phyloP scores from a whole-genome alignment of 306 rosid genomes.

The Lotus japonicus region DNA sequence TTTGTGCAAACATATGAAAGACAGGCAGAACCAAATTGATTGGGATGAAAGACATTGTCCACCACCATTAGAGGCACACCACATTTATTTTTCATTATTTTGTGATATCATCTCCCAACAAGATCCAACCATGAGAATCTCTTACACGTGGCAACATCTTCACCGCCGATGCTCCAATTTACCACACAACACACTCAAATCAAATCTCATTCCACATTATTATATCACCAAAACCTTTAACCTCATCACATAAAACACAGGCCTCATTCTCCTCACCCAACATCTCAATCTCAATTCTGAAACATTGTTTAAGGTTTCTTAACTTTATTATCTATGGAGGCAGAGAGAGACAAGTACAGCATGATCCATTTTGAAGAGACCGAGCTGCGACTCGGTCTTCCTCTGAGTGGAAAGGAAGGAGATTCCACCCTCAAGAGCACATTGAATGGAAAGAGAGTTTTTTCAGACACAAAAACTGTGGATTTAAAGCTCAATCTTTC shows the following conservation, averaged over 20 bases:
- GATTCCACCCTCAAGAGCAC: not conserved
- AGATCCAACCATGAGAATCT: conserved; percentile 18
- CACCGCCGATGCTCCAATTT: not conserved
- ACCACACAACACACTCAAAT: not conserved
- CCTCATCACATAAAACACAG: not conserved
- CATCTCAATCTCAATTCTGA: not conserved
- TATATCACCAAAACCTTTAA: conserved; percentile 3
- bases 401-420: conserved; percentile 31
- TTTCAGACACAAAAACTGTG: conserved; percentile 38
- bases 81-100: conserved; percentile 23
- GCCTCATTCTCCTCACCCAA: not conserved
- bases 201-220: not conserved
- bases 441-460: conserved; percentile 47
- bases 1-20: not conserved
- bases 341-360: conserved; percentile 17
- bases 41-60: conserved; percentile 3
- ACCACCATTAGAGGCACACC: conserved; percentile 18
- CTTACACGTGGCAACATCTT: conserved; percentile 36
- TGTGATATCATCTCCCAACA: conserved; percentile 45
- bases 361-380: conserved; percentile 59
- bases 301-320: not conserved
- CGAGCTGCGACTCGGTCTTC: conserved; percentile 58
- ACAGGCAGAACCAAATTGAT: not conserved
- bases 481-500: conserved; percentile 81
- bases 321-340: not conserved